Evolutionary conservation across 805 yeast species (phyloP).

Genomic region (Wickerhamomyces tratensis): DNA sequence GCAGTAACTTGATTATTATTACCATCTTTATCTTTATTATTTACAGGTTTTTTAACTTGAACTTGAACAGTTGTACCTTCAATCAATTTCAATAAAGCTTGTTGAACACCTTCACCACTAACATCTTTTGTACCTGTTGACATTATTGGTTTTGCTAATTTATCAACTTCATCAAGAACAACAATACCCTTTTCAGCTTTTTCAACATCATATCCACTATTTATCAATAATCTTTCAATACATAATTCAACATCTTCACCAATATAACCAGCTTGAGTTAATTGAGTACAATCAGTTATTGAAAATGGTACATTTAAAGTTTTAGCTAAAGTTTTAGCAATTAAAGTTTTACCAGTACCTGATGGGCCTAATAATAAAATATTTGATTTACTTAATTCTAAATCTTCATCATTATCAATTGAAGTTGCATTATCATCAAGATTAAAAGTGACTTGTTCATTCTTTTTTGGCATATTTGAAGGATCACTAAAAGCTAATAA

Average conservation of each 20-base stretch:
- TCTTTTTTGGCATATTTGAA: slow-evolving; percentile 10
- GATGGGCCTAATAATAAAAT: slow-evolving; percentile 49
- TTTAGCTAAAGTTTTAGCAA: slow-evolving; percentile 45
- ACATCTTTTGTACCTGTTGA: slow-evolving; percentile 44
- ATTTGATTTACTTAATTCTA: slow-evolving; percentile 47
- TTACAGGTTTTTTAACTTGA: slow-evolving; percentile 34
- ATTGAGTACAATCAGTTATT: slow-evolving; percentile 51
- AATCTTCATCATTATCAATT: slow-evolving; percentile 22
- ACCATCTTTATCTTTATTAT: slow-evolving; percentile 16
- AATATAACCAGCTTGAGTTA: slow-evolving; percentile 57
- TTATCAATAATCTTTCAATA: slow-evolving; percentile 39
- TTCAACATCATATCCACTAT: slow-evolving; percentile 40
- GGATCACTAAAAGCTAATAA: slow-evolving; percentile 15
- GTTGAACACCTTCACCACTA: slow-evolving; percentile 60
- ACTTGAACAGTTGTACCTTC: slow-evolving; percentile 46
- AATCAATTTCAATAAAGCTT: slow-evolving; percentile 43
- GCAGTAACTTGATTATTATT: slow-evolving; percentile 20
- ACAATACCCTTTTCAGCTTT: slow-evolving; percentile 47
- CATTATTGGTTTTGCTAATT: slow-evolving; percentile 39
- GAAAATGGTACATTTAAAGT: slow-evolving; percentile 45
- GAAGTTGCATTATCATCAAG: slow-evolving; percentile 4
- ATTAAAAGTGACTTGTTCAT: slow-evolving; percentile 22
- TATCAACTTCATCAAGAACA: slow-evolving; percentile 52
- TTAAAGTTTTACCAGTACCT: slow-evolving; percentile 51
- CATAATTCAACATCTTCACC: slow-evolving; percentile 57